These are phyloP conservation scores for Mallotus repandus DNA, from an alignment of 441 rosid species.

Conservation along the genomic window DNA sequence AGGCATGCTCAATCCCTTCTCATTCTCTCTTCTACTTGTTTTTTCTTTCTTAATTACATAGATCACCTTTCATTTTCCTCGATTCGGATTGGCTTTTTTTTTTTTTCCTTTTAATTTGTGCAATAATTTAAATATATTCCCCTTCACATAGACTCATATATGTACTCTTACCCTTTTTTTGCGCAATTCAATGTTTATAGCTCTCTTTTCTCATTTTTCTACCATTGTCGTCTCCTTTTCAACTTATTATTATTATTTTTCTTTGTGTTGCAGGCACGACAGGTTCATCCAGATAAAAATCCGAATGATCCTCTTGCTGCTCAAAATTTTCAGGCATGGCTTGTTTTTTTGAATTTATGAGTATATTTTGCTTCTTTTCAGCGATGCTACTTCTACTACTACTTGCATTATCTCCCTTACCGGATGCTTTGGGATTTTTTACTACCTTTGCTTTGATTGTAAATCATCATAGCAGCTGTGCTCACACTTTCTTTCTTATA, in stretches of 20 bases:
- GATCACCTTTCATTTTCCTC: background rate
- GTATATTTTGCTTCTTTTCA: background rate
- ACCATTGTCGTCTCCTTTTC: background rate
- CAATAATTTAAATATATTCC: too few relatives aligned
- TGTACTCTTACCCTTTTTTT: too few relatives aligned
- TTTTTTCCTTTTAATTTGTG: too few relatives aligned
- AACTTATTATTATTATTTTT: background rate
- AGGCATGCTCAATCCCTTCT: conserved; percentile 38
- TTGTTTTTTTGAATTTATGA: conserved; percentile 7
- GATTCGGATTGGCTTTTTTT: too few relatives aligned
- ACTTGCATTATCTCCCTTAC: too few relatives aligned
- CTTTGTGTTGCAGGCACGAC: conserved; percentile 66
- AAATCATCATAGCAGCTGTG: too few relatives aligned
- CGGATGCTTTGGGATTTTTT: too few relatives aligned
- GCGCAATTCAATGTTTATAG: background rate
- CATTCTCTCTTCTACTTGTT: background rate
- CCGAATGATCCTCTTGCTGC: conserved; percentile 97
- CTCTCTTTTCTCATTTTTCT: background rate
- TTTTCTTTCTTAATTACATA: too few relatives aligned
- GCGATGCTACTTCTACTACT: too few relatives aligned
- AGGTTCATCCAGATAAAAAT: conserved; percentile 96
- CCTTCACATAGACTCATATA: too few relatives aligned
- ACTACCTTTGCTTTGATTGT: too few relatives aligned
- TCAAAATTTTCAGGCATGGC: conserved; percentile 82
- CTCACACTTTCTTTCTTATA: background rate